These are phyloP conservation scores for Coemansia sp. DNA, from an alignment of 192 early-diverging fungal genomes.

Conservation along the genomic window DNA sequence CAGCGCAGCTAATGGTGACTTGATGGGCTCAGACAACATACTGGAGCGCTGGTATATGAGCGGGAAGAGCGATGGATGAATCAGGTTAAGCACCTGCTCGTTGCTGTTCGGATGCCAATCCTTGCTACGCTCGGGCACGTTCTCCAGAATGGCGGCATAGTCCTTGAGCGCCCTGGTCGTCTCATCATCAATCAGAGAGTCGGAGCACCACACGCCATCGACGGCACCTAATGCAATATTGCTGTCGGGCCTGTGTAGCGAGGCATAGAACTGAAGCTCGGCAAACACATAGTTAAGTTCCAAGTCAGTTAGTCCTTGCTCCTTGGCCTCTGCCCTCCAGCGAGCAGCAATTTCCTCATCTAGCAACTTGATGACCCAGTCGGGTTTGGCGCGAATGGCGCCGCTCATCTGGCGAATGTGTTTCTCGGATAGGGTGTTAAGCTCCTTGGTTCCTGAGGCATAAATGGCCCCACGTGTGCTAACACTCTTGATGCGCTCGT, in stretches of 20 bases:
- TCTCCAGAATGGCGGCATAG: slow-evolving; percentile 31
- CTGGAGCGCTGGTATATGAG: slow-evolving; percentile 29
- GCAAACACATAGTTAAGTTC: slow-evolving; percentile 46
- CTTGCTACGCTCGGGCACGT: slow-evolving; percentile 19
- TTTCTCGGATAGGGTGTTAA: slow-evolving; percentile 25
- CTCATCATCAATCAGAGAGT: slow-evolving; percentile 21
- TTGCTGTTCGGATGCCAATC: slow-evolving; percentile 51
- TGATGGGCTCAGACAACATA: slow-evolving; percentile 17
- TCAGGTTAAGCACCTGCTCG: slow-evolving; percentile 52
- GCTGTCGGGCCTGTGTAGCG: slow-evolving; percentile 21
- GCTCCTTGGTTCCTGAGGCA: not conserved
- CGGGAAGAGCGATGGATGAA: slow-evolving; percentile 55
- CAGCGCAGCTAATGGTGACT: slow-evolving; percentile 20
- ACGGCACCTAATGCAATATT: slow-evolving; percentile 21
- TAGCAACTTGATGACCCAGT: slow-evolving; percentile 43
- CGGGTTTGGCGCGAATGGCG: slow-evolving; percentile 49
- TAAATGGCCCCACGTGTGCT: slow-evolving; percentile 11
- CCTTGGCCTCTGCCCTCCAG: slow-evolving; percentile 20
- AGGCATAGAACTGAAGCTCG: slow-evolving; percentile 41
- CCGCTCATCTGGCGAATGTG: slow-evolving; percentile 32
- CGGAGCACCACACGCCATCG: slow-evolving; percentile 37
- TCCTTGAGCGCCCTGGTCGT: slow-evolving; percentile 18
- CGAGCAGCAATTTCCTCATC: slow-evolving; percentile 22
- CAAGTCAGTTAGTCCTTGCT: slow-evolving; percentile 27
- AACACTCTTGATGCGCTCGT: not conserved